A percentile compares a stretch with the other conserved stretches of the same genome.
These are phyloP conservation scores for Eimeria maxima DNA, from an alignment of 169 alveolate species.

Conservation along the genomic window DNA sequence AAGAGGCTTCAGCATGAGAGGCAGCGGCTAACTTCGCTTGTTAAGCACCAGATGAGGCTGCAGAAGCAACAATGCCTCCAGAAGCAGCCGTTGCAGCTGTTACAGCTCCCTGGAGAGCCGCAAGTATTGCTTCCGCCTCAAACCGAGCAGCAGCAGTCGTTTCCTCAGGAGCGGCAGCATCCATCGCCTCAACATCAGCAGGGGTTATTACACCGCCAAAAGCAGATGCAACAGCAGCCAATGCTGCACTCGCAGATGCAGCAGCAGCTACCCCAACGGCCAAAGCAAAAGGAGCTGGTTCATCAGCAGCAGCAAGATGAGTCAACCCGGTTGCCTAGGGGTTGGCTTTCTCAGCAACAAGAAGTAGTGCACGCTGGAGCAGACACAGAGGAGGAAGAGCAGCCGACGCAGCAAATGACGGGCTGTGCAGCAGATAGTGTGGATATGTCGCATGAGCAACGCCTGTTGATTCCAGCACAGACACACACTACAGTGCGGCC, in stretches of 20 bases:
- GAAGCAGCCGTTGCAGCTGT: neutral
- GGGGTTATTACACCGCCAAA: neutral
- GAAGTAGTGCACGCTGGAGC: neutral
- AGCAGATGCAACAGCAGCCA: neutral
- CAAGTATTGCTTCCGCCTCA: neutral
- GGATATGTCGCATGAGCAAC: conserved; percentile 24
- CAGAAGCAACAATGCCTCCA: conserved; percentile 29
- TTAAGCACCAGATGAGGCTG: conserved; percentile 43
- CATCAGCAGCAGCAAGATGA: neutral
- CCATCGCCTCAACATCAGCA: neutral
- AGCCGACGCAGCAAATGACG: conserved; percentile 43
- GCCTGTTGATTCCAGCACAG: conserved; percentile 8
- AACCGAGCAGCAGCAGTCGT: neutral
- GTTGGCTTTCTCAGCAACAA: conserved; percentile 7
- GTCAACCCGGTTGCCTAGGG: neutral
- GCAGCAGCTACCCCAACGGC: neutral
- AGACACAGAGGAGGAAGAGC: conserved; percentile 20
- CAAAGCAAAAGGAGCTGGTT: neutral
- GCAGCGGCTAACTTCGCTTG: conserved; percentile 20
- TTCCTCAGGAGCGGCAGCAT: neutral
- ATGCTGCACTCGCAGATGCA: neutral
- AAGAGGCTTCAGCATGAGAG: neutral
- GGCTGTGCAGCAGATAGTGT: conserved; percentile 6
- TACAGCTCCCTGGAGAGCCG: conserved; percentile 26
- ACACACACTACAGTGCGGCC: conserved; percentile 48